Percentiles rank a stretch among this genome's conserved stretches.
These are phyloP conservation scores for Pneumocystis sp. DNA, from an alignment of 1,139 yeast genomes.

Conservation along the genomic window DNA sequence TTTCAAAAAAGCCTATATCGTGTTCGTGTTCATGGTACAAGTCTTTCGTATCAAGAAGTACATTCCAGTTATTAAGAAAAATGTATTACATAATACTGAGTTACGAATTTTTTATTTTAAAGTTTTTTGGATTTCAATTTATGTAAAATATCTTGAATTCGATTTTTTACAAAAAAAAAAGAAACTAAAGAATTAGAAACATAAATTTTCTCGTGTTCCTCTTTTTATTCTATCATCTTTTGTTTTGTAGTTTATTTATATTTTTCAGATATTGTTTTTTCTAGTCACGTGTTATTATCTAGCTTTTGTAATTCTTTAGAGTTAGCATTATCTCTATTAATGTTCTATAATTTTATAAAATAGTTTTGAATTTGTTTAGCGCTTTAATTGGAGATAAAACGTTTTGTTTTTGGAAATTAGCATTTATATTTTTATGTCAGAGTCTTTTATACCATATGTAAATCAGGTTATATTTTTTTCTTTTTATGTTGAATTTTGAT, in stretches of 20 bases:
- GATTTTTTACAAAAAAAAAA: neutral
- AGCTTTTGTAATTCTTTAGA: too few relatives aligned
- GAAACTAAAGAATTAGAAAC: neutral
- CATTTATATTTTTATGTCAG: neutral
- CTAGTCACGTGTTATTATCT: neutral
- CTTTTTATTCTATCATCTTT: neutral
- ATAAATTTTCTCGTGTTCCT: neutral
- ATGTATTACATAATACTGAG: too few relatives aligned
- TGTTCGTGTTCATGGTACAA: conserved; percentile 22
- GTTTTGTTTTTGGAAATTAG: neutral
- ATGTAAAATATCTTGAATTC: too few relatives aligned
- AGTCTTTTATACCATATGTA: neutral
- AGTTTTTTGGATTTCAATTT: too few relatives aligned
- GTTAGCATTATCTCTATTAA: neutral
- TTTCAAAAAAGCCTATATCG: conserved; percentile 18
- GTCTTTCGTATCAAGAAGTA: neutral
- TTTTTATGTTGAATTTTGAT: neutral
- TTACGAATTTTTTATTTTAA: too few relatives aligned
- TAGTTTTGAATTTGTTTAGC: neutral
- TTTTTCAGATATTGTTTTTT: too few relatives aligned
- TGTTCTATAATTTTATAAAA: neutral
- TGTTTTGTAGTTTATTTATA: too few relatives aligned
- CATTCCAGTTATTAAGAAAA: neutral
- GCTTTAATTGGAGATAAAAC: neutral
- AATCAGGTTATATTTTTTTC: neutral